These are phyloP conservation scores for Boletellus dicymbophilus DNA, from an alignment of 1,284 basidiomycete species.

Conservation along the genomic window DNA sequence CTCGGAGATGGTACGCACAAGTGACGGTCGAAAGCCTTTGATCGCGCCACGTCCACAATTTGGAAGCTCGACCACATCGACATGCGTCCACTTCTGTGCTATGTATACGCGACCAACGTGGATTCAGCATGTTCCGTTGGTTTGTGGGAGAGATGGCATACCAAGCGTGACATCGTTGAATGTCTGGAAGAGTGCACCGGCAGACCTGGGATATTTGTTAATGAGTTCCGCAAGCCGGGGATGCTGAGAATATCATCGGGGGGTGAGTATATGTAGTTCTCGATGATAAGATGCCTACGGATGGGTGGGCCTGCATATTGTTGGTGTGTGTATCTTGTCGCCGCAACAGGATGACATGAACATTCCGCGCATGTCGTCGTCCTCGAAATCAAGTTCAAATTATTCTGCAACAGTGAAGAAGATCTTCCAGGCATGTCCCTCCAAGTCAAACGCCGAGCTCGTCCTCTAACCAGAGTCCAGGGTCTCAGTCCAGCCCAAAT, in stretches of 20 bases:
- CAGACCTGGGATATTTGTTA: slow-evolving; percentile 52
- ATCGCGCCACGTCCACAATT: slow-evolving; percentile 58
- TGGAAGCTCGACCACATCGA: slow-evolving; percentile 62
- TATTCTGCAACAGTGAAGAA: slow-evolving; percentile 24
- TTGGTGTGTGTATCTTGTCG: neutral
- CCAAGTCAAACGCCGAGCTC: neutral
- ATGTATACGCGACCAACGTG: neutral
- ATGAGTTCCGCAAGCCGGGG: slow-evolving; percentile 34
- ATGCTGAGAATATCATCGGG: slow-evolving; percentile 7
- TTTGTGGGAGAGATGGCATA: slow-evolving; percentile 23
- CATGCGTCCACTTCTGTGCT: slow-evolving; percentile 73
- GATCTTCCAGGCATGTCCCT: slow-evolving; percentile 28
- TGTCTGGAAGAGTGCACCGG: slow-evolving; percentile 55
- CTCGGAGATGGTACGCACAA: slow-evolving; percentile 39
- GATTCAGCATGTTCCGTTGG: neutral
- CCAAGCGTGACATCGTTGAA: slow-evolving; percentile 63
- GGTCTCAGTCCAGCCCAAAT: slow-evolving; percentile 42
- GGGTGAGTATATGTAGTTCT: slow-evolving; percentile 1
- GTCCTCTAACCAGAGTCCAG: slow-evolving; percentile 22
- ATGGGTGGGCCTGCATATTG: slow-evolving; percentile 27
- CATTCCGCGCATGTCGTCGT: neutral
- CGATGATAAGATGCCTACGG: slow-evolving; percentile 15
- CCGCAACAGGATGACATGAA: slow-evolving; percentile 17
- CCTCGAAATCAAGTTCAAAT: slow-evolving; percentile 14
- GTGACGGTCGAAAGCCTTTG: slow-evolving; percentile 55